Evolutionary conservation across 2,329 filamentous ascomycete species (phyloP), one percentile per base, ranked within the genome.

Genomic region (Nemania bipapillata): DNA sequence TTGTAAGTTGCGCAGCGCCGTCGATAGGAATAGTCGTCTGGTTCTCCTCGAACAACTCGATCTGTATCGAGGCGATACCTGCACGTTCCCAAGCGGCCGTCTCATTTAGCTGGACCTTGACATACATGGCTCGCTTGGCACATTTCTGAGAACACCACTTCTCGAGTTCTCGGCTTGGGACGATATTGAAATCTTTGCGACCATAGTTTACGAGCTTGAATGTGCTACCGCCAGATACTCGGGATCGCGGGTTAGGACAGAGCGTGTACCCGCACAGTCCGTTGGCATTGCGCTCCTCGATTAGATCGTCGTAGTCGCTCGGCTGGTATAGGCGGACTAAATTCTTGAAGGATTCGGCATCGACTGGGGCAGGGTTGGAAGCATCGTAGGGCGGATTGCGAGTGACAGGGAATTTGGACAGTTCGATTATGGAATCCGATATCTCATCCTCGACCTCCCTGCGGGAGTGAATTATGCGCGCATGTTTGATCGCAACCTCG

Each of bases 61-160:
- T 87, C 50, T 83, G 78, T 47, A 87, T 84, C 22, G 85, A 83
- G 1, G 82, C 82, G 32, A 86, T 85, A 3, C 87, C 89, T 4
- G 86, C 87, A 60, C 94, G 86, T 80, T 96, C 89, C 93, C 94
- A 97, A 0, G 92, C 92, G 0, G 94, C 93, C 70, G 91, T 90
- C 77, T 96, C 92, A 72, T 87, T 91, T 45, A 98, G 86, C 83
- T 99, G 96, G 26, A 96, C 92, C 76, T 94, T 92, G 74, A 98
- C 86, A 79, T 94, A 97, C 72, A 97, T 84, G 2, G 92, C 94
- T 56, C 92, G 86, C 72, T 89, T 87, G 1, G 92, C 92, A 81
- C 96, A 99, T 45, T 85, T 85, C 63, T 90, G 85, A 0, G 90
- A 92, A 80, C 96, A 99, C 93, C 94, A 99, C 80, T 90, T 91